Evolutionary conservation across 2,329 filamentous ascomycete genomes (phyloP).

Genomic region (Pseudogymnoascus sp.): DNA sequence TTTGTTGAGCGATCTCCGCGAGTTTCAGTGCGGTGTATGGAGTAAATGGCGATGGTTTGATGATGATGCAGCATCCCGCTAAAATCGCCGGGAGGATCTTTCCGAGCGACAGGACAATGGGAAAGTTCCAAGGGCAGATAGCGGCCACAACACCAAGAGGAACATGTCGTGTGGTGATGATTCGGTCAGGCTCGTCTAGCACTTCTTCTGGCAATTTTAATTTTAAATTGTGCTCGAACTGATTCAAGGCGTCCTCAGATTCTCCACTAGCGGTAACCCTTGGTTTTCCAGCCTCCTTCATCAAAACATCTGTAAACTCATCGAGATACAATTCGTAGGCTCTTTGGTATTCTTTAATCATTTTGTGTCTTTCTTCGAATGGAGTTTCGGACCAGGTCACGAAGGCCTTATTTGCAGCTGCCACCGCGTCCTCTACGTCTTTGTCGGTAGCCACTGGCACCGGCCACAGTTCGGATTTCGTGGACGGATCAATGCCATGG

Average conservation of each 20-base stretch:
- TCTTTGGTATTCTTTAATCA: constrained; percentile 26
- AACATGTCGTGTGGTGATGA: constrained; percentile 34
- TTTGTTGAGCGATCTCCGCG: constrained; percentile 38
- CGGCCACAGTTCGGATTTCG: constrained; percentile 15
- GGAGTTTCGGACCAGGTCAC: constrained; percentile 37
- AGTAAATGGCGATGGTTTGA: constrained; percentile 50
- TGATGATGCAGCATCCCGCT: constrained; percentile 46
- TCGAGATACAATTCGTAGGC: constrained; percentile 24
- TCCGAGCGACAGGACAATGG: constrained; percentile 37
- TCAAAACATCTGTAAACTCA: constrained; percentile 35
- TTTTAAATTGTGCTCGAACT: constrained; percentile 18
- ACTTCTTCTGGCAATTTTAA: constrained; percentile 37
- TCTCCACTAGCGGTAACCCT: constrained; percentile 21
- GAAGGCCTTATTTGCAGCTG: constrained; percentile 37
- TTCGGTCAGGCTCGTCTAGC: constrained; percentile 37
- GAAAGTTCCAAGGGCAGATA: constrained; percentile 55
- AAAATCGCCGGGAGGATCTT: constrained; percentile 43
- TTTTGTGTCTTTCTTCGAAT: constrained; percentile 33
- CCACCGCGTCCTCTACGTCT: constrained; percentile 38
- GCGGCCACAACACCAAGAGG: constrained; percentile 44
- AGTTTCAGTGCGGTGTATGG: constrained; percentile 44
- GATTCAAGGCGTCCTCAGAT: constrained; percentile 27
- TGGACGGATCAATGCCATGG: constrained; percentile 19
- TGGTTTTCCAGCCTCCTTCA: constrained; percentile 42
- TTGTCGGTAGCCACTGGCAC: constrained; percentile 34